phyloP scores from a whole-genome alignment of 1,284 basidiomycete species.

The Puccinia hordei region DNA sequence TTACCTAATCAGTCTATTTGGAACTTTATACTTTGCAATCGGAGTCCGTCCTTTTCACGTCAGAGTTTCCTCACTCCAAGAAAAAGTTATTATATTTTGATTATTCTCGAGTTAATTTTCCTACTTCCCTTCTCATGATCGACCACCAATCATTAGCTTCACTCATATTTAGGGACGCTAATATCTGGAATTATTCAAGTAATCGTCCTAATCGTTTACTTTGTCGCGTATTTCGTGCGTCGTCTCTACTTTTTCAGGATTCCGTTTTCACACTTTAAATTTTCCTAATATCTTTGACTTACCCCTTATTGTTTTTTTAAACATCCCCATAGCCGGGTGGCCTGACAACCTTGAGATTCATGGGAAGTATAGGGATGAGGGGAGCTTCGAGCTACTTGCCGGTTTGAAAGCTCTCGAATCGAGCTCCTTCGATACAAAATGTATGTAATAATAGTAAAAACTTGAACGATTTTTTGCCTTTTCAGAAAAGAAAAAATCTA shows the following conservation, averaged over 20 bases:
- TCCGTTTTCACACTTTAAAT: background rate
- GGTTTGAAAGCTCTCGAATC: conserved; percentile 4
- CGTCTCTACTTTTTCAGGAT: background rate
- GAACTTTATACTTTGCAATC: conserved; percentile 86
- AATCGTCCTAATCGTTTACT: conserved; percentile 77
- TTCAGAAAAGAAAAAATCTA: no score
- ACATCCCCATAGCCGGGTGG: conserved; percentile 25
- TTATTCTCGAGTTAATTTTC: background rate
- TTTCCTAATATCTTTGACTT: background rate
- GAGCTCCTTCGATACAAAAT: background rate
- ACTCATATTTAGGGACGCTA: conserved; percentile 80
- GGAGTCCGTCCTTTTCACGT: conserved; percentile 65
- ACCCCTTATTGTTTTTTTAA: background rate
- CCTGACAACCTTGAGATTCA: conserved; percentile 38
- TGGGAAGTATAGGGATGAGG: conserved; percentile 42
- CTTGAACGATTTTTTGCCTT: no score
- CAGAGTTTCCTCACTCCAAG: background rate
- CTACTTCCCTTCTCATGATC: background rate
- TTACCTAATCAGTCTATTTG: conserved; percentile 76
- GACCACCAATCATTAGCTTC: conserved; percentile 63
- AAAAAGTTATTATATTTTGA: no score
- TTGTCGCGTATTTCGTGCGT: conserved; percentile 73
- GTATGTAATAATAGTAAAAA: background rate
- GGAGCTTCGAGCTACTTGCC: conserved; percentile 42
- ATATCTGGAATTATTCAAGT: conserved; percentile 78